Evolutionary conservation across 2,329 filamentous ascomycete species (phyloP), one percentile per base, ranked within the genome.

Genomic region (Phialophora macrospora): DNA sequence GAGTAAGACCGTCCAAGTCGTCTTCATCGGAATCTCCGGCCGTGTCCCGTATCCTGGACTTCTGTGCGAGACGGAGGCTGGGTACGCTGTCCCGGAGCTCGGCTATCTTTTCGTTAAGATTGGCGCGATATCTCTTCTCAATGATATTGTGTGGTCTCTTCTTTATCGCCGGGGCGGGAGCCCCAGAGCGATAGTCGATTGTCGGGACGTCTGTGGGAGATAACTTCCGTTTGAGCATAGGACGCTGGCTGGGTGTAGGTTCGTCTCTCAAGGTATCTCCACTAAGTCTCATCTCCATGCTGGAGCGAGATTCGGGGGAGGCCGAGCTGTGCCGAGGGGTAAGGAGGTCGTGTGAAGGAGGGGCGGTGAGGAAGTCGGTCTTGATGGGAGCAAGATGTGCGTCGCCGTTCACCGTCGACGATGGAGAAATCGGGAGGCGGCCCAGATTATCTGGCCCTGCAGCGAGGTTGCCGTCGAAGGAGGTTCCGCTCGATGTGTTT

Each of bases 61-160:
- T 92, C 44, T 88, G 88, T 86, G 93, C 92, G 72, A 93, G 91
- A 56, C 93, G 88, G 64, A 98, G 81, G 77, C 91, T 96, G 1
- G 94, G 94, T 14, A 98, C 93, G 74, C 92, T 96, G 77, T 97
- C 93, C 72, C 93, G 86, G 68, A 98, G 81, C 65, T 93, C 93
- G 54, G 93, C 90, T 73, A 98, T 98, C 81, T 98, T 98, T 76
- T 97, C 94, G 75, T 98, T 98, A 64, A 98, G 84, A 74, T 98
- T 98, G 61, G 92, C 97, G 73, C 94, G 89, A 78, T 98, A 98
- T 71, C 94, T 84, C 83, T 97, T 98, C 80, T 98, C 94, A 69
- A 98, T 97, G 85, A 98, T 95, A 78, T 97, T 98, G 79, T 98
- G 94, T 1, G 94, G 93, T 34, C 93, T 96, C 84, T 97, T 97